A percentile compares a stretch with the other conserved stretches of the same genome.
phyloP scores from a whole-genome alignment of 2,329 filamentous ascomycete genomes.

The Penicillium olsonii region DNA sequence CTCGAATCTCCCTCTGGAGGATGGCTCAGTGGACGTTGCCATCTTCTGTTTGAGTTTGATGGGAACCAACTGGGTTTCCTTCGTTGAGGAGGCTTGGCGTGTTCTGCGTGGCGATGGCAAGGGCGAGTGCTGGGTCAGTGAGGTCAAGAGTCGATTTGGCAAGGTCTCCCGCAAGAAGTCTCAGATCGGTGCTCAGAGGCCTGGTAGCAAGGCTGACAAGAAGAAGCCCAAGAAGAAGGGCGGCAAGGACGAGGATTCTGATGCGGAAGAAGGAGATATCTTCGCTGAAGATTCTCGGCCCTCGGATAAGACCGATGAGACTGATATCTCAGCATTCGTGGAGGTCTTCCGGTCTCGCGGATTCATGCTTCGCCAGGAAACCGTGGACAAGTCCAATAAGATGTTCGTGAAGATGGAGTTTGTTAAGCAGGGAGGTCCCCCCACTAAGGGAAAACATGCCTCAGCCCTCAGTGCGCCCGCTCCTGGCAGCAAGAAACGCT shows the following conservation, averaged over 20 bases:
- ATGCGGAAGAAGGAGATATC: conserved; percentile 56
- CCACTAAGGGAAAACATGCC: conserved; percentile 72
- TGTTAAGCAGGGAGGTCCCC: conserved; percentile 71
- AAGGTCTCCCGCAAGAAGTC: conserved; percentile 52
- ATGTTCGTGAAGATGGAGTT: conserved; percentile 99
- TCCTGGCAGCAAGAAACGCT: conserved; percentile 50
- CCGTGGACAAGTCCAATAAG: conserved; percentile 83
- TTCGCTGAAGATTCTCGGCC: conserved; percentile 50
- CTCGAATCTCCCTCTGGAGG: conserved; percentile 72
- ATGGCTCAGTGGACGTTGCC: conserved; percentile 78
- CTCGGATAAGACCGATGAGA: conserved; percentile 66
- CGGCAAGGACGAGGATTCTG: conserved; percentile 47
- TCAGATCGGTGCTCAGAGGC: conserved; percentile 39
- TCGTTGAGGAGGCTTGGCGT: conserved; percentile 93
- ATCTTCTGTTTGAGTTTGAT: conserved; percentile 97
- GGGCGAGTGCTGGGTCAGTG: conserved; percentile 90
- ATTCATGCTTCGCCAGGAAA: conserved; percentile 74
- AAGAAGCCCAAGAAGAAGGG: conserved; percentile 48
- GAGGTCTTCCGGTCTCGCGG: conserved; percentile 78
- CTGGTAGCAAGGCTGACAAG: conserved; percentile 44
- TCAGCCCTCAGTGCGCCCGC: conserved; percentile 34
- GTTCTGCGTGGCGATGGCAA: conserved; percentile 81
- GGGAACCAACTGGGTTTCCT: conserved; percentile 98
- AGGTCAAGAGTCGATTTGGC: conserved; percentile 92
- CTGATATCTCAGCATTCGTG: conserved; percentile 84